These are phyloP conservation scores for Penicillium pulvis DNA, from an alignment of 495 filamentous ascomycete genomes.

Conservation along the genomic window DNA sequence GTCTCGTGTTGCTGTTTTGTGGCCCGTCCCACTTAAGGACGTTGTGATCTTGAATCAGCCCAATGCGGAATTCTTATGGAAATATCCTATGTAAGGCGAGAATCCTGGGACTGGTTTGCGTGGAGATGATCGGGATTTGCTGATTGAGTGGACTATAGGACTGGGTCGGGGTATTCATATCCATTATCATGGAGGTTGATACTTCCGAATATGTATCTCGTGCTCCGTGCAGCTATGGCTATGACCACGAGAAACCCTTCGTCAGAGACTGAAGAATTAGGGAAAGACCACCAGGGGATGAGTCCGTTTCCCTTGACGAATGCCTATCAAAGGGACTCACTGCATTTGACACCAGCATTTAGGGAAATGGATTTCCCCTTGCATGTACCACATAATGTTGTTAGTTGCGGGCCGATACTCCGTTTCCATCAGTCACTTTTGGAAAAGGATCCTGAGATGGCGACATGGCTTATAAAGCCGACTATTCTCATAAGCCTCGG, in stretches of 20 bases:
- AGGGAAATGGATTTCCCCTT: slow-evolving; percentile 49
- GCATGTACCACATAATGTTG: slow-evolving; percentile 43
- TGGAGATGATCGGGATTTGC: neutral
- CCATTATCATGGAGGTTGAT: slow-evolving; percentile 46
- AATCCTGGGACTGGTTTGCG: neutral
- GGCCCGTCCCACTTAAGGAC: slow-evolving; percentile 43
- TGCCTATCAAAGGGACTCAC: slow-evolving; percentile 36
- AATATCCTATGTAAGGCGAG: slow-evolving; percentile 42
- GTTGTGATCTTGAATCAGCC: slow-evolving; percentile 43
- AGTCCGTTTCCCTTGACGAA: slow-evolving; percentile 34
- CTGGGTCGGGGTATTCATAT: slow-evolving; percentile 49
- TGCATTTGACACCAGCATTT: slow-evolving; percentile 40
- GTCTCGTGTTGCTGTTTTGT: slow-evolving; percentile 33
- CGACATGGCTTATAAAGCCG: slow-evolving; percentile 46
- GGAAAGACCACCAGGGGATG: slow-evolving; percentile 29
- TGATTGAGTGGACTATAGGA: slow-evolving; percentile 23
- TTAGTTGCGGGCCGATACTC: slow-evolving; percentile 51
- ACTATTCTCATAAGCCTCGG: slow-evolving; percentile 56
- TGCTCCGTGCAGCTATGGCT: slow-evolving; percentile 16
- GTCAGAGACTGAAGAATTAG: slow-evolving; percentile 24
- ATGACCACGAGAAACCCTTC: slow-evolving; percentile 22
- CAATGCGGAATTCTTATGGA: slow-evolving; percentile 38
- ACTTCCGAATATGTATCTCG: slow-evolving; percentile 39
- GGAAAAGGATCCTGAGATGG: slow-evolving; percentile 43
- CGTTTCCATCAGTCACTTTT: slow-evolving; percentile 34